phyloP scores from a whole-genome alignment of 2,329 filamentous ascomycete species.

The Trichoderma guizhouense region DNA sequence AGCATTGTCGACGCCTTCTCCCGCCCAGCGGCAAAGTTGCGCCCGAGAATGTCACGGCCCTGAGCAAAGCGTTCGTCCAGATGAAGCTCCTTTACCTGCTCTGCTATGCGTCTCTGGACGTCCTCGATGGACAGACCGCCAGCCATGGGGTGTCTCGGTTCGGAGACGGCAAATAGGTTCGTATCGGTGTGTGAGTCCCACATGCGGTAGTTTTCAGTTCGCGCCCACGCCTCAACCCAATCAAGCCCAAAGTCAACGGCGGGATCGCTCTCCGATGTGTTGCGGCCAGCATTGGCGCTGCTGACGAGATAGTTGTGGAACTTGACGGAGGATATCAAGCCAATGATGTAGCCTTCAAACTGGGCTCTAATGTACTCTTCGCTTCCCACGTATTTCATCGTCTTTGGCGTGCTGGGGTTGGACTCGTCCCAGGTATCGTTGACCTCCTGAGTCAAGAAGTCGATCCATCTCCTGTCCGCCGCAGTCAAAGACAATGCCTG shows the following conservation, averaged over 20 bases:
- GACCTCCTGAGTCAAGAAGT: constrained; percentile 88
- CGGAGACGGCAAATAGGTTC: constrained; percentile 90
- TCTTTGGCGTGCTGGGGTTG: constrained; percentile 86
- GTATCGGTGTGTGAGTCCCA: constrained; percentile 79
- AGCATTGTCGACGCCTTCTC: constrained; percentile 86
- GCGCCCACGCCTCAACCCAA: constrained; percentile 83
- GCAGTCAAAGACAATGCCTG: constrained; percentile 73
- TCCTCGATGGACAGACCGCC: constrained; percentile 92
- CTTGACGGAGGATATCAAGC: constrained; percentile 82
- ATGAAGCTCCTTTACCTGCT: constrained; percentile 91
- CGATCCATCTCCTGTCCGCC: constrained; percentile 92
- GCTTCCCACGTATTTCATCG: constrained; percentile 89
- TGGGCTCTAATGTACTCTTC: constrained; percentile 97
- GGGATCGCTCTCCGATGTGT: constrained; percentile 77
- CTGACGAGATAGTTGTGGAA: constrained; percentile 73
- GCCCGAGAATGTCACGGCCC: constrained; percentile 79
- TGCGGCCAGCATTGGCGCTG: constrained; percentile 58
- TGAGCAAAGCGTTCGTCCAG: constrained; percentile 85
- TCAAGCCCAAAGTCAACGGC: constrained; percentile 77
- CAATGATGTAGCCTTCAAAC: constrained; percentile 94
- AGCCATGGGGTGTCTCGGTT: constrained; percentile 88
- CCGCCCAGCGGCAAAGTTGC: constrained; percentile 81
- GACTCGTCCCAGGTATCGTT: constrained; percentile 95
- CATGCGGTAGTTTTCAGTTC: constrained; percentile 86
- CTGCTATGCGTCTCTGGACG: constrained; percentile 81